Conservation (phyloP, 2,329 filamentous ascomycete genomes). For the Ascochyta clinopodiicola region DNA sequence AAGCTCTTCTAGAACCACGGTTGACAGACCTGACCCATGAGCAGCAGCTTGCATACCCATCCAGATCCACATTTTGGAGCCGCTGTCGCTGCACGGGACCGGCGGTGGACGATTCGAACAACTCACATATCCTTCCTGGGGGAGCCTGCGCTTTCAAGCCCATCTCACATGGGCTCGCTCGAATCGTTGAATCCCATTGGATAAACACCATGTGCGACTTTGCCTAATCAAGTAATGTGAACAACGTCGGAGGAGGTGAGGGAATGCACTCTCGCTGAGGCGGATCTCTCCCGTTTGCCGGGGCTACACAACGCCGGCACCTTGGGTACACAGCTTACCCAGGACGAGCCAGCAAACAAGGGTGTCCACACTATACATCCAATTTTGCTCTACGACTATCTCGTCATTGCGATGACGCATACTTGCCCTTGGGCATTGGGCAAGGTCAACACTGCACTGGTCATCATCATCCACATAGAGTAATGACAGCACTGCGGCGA, state of each 20-base stretch:
- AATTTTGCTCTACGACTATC: background rate
- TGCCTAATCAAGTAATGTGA: conserved; percentile 23
- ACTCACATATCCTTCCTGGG: conserved; percentile 29
- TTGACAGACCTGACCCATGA: conserved; percentile 14
- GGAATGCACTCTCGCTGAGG: conserved; percentile 13
- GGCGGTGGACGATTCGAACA: conserved; percentile 42
- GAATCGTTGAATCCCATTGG: conserved; percentile 10
- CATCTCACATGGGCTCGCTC: conserved; percentile 1
- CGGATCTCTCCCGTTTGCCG: conserved; percentile 28
- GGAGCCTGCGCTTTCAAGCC: conserved; percentile 17
- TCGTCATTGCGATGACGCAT: background rate
- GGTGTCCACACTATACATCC: background rate
- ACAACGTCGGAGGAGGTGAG: conserved; percentile 16
- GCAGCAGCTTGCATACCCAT: conserved; percentile 16
- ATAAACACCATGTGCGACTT: conserved; percentile 6
- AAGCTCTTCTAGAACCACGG: conserved; percentile 24
- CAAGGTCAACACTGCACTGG: too few relatives aligned
- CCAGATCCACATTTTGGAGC: conserved; percentile 18
- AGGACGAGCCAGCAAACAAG: conserved; percentile 7
- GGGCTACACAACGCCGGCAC: conserved; percentile 31
- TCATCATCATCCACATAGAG: too few relatives aligned
- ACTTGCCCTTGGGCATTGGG: background rate
- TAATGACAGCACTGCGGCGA: background rate
- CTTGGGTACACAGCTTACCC: conserved; percentile 22
- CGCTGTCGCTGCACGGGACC: conserved; percentile 31